Evolutionary conservation across 495 filamentous ascomycete genomes (phyloP).

Genomic region (Cudoniella acicularis): DNA sequence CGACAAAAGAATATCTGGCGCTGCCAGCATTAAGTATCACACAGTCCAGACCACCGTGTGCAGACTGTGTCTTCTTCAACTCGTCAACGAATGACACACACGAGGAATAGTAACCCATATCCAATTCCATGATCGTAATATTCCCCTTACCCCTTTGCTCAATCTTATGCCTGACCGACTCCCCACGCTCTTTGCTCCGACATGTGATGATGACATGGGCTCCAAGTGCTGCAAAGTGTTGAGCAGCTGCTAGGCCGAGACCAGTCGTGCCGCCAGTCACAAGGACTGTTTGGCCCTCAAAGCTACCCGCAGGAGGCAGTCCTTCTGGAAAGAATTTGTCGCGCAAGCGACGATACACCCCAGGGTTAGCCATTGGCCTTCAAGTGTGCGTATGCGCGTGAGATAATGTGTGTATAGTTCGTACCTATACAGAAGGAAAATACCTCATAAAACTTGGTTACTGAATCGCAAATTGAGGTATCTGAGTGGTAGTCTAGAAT

Average conservation of each 20-base stretch:
- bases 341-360: too few relatives aligned
- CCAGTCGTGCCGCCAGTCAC: slow-evolving; percentile 49
- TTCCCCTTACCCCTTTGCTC: slow-evolving; percentile 1
- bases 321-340: too few relatives aligned
- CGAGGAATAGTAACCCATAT: slow-evolving; percentile 35
- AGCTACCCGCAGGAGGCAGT: too few relatives aligned
- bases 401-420: too few relatives aligned
- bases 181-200: slow-evolving; percentile 31
- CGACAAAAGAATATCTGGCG: background rate
- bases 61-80: background rate
- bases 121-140: slow-evolving; percentile 35
- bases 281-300: slow-evolving; percentile 37
- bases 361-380: too few relatives aligned
- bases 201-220: slow-evolving; percentile 43
- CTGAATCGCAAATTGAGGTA: too few relatives aligned
- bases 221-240: slow-evolving; percentile 34
- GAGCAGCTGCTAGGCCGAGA: slow-evolving; percentile 44
- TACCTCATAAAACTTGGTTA: too few relatives aligned
- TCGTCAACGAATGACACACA: slow-evolving; percentile 7
- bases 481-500: too few relatives aligned
- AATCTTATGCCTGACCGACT: slow-evolving; percentile 28
- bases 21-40: background rate
- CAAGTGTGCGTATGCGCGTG: too few relatives aligned
- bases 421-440: too few relatives aligned
- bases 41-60: background rate